A percentile compares a stretch with the other conserved stretches of the same genome.
These are phyloP conservation scores for Posidonia australis DNA, from an alignment of 106 monocot species.

Conservation along the genomic window DNA sequence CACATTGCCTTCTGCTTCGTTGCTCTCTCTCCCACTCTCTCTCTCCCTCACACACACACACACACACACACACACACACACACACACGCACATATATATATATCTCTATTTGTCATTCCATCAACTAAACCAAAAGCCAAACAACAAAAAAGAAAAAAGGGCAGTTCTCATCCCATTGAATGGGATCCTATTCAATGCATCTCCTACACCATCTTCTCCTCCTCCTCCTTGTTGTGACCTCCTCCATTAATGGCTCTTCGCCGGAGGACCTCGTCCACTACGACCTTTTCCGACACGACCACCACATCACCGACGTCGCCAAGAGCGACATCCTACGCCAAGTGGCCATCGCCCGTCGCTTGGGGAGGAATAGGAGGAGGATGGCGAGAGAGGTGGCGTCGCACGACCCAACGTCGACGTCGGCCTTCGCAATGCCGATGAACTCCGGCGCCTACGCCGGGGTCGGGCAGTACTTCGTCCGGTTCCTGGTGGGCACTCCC, in stretches of 20 bases:
- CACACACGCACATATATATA: too few species aligned
- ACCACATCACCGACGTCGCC: neutral
- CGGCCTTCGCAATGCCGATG: slow-evolving; percentile 58
- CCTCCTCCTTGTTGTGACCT: neutral
- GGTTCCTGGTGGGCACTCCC: slow-evolving; percentile 79
- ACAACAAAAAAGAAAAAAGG: too few species aligned
- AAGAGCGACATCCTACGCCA: neutral
- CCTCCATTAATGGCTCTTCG: neutral
- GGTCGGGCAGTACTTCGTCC: slow-evolving; percentile 71
- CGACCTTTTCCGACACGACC: neutral
- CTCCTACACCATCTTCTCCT: neutral
- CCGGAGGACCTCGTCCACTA: neutral
- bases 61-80: too few species aligned
- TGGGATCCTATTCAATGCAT: neutral
- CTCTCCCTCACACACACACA: too few species aligned
- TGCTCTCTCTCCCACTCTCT: too few species aligned
- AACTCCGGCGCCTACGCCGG: slow-evolving; percentile 65
- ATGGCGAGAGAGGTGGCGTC: neutral
- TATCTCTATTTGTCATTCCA: too few species aligned
- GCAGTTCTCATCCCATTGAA: too few species aligned
- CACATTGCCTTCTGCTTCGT: too few species aligned
- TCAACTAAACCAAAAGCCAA: too few species aligned
- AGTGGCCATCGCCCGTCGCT: neutral
- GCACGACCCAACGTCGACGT: neutral
- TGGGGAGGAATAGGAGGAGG: neutral